phyloP scores from a whole-genome alignment of 1,284 basidiomycete genomes.

The Meripilus lineatus region DNA sequence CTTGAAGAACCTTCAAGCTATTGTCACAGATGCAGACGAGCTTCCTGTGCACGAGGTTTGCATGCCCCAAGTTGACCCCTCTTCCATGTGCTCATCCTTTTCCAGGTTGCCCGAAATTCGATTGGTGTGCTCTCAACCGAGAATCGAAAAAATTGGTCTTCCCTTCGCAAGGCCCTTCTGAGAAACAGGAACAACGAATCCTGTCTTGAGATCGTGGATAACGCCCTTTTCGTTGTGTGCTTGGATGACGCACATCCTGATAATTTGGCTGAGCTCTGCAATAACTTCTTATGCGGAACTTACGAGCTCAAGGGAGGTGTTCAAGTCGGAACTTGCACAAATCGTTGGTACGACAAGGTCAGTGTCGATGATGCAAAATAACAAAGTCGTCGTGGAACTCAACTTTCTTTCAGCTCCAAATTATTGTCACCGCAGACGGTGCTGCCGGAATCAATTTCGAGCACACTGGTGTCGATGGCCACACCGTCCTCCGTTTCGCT shows the following conservation, averaged over 20 bases:
- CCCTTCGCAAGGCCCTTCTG: conserved; percentile 61
- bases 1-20: conserved; percentile 84
- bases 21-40: conserved; percentile 86
- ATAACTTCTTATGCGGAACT: conserved; percentile 93
- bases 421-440: conserved; percentile 90
- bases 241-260: conserved; percentile 83
- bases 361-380: conserved; percentile 9
- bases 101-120: conserved; percentile 66
- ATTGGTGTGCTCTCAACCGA: conserved; percentile 90
- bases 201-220: conserved; percentile 80
- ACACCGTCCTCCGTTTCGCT: conserved; percentile 84
- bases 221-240: conserved; percentile 91
- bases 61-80: too few species aligned
- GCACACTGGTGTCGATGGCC: conserved; percentile 95
- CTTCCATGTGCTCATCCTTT: too few species aligned
- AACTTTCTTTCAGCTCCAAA: conserved; percentile 89
- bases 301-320: conserved; percentile 79
- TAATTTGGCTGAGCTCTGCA: conserved; percentile 76
- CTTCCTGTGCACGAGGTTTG: conserved; percentile 66
- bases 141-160: conserved; percentile 91
- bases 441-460: conserved; percentile 98
- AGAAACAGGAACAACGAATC: conserved; percentile 69
- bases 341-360: conserved; percentile 89
- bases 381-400: too few species aligned
- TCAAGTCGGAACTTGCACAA: conserved; percentile 95